Evolutionary conservation across 75 land plant species (phyloP).

Genomic region (Selaginella tamariscina): DNA sequence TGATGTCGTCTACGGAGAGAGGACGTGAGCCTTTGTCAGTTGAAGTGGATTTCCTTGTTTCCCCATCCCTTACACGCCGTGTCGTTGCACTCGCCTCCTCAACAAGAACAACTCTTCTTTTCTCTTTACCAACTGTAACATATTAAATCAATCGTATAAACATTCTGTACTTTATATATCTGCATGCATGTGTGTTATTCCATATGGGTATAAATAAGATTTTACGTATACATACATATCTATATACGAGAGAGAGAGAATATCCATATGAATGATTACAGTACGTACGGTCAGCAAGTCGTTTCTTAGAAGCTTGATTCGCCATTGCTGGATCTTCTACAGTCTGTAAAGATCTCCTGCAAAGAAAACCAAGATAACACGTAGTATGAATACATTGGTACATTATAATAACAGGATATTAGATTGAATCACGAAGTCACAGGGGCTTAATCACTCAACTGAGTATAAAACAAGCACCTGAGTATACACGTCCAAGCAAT

Average conservation of each 20-base stretch:
- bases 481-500: no score
- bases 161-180: no score
- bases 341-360: neutral
- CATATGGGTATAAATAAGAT: no score
- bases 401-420: no score
- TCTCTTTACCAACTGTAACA: constrained; percentile 45
- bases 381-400: no score
- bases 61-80: constrained; percentile 31
- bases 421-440: no score
- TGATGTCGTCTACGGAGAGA: constrained; percentile 91
- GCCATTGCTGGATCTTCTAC: neutral
- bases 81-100: constrained; percentile 49
- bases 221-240: no score
- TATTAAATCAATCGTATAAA: neutral
- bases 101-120: constrained; percentile 64
- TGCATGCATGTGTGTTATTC: no score
- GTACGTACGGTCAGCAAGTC: neutral
- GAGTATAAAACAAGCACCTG: no score
- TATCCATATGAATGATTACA: no score
- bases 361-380: neutral
- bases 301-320: neutral
- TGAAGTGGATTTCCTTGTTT: constrained; percentile 19
- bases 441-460: no score
- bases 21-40: constrained; percentile 46
- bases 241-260: no score